These are phyloP conservation scores for Juglanconis oblonga DNA, from an alignment of 2,329 filamentous ascomycete species.

Conservation along the genomic window DNA sequence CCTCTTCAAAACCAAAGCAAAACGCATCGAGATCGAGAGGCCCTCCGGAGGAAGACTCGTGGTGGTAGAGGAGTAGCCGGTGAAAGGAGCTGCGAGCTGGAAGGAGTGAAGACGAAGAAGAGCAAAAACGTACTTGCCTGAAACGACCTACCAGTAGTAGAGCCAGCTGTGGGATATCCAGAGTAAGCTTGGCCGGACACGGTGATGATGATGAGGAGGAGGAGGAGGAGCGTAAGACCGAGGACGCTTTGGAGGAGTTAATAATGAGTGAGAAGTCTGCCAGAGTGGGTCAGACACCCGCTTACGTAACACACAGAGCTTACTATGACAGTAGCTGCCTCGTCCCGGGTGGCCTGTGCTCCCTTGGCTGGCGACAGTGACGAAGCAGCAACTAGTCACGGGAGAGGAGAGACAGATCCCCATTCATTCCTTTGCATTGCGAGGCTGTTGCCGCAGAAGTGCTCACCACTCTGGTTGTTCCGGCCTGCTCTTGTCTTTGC, in stretches of 20 bases:
- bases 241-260: too few species aligned
- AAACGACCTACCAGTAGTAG: not conserved
- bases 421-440: not conserved
- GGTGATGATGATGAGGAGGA: too few species aligned
- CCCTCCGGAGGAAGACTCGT: conserved; percentile 26
- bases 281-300: too few species aligned
- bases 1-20: conserved; percentile 27
- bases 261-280: too few species aligned
- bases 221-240: not conserved
- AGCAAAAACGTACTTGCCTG: not conserved
- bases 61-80: conserved; percentile 18
- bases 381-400: not conserved
- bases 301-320: not conserved
- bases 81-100: conserved; percentile 12
- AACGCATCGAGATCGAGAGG: conserved; percentile 29
- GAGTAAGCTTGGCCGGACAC: too few species aligned
- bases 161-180: not conserved
- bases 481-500: not conserved
- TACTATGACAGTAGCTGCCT: too few species aligned
- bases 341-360: not conserved
- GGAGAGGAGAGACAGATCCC: not conserved
- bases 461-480: not conserved
- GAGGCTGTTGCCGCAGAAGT: not conserved
- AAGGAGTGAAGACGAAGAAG: not conserved
- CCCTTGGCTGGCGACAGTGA: not conserved